Evolutionary conservation across 805 yeast genomes (phyloP).

Genomic region (Henningerozyma blattae): DNA sequence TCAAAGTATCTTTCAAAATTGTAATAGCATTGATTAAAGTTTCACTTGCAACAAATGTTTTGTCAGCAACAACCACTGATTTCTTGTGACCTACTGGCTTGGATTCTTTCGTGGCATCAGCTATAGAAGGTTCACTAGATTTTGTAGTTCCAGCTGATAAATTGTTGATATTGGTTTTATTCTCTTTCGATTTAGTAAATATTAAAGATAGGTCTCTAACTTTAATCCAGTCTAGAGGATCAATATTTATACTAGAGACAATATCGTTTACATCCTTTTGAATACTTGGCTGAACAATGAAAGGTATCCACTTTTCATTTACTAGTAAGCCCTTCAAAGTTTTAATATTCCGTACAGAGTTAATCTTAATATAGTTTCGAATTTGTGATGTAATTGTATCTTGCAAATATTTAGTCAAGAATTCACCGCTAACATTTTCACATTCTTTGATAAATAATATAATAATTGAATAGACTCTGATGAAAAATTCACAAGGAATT

Average conservation of each 20-base stretch:
- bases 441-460: constrained; percentile 69
- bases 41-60: constrained; percentile 47
- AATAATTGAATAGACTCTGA: constrained; percentile 53
- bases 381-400: constrained; percentile 59
- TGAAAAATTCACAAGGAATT: constrained; percentile 46
- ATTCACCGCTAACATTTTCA: constrained; percentile 67
- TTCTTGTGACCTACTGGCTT: constrained; percentile 25
- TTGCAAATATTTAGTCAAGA: constrained; percentile 45
- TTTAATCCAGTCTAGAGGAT: constrained; percentile 38
- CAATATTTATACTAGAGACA: constrained; percentile 33
- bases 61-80: constrained; percentile 37
- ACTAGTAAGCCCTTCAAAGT: constrained; percentile 40
- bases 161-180: constrained; percentile 1
- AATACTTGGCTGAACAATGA: constrained; percentile 35
- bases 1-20: constrained; percentile 39
- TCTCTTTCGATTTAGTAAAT: background rate
- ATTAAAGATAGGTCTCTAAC: constrained; percentile 15
- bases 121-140: constrained; percentile 2
- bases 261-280: constrained; percentile 43
- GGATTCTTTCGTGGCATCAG: background rate
- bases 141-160: constrained; percentile 5
- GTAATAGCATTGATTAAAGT: constrained; percentile 31
- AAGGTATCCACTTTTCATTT: constrained; percentile 72
- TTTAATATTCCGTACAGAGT: constrained; percentile 40
- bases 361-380: constrained; percentile 41